Percentiles rank a stretch among this genome's conserved stretches.
These are phyloP conservation scores for Ceratorhiza oryzae-sativae DNA, from an alignment of 1,284 basidiomycete genomes.

Conservation along the genomic window DNA sequence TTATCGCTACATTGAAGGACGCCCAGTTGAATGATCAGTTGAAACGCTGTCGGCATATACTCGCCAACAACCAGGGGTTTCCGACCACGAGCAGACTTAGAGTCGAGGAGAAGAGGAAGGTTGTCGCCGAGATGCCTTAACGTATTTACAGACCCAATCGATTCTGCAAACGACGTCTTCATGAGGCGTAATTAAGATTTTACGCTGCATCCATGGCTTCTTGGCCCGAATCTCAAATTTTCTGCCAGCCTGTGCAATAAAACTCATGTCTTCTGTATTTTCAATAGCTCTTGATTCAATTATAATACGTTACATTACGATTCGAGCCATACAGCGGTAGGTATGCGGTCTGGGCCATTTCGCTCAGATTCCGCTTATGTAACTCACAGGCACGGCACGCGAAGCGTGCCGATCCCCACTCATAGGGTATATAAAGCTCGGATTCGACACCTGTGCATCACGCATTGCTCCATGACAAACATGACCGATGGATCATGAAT, in stretches of 20 bases:
- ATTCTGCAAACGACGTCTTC: background rate
- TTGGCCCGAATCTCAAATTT: background rate
- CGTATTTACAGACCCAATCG: constrained; percentile 8
- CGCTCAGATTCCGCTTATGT: constrained; percentile 27
- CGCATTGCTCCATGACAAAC: background rate
- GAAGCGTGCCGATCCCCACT: too few species aligned
- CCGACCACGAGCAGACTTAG: constrained; percentile 8
- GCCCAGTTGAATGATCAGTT: constrained; percentile 11
- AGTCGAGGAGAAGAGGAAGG: background rate
- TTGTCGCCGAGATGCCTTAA: background rate
- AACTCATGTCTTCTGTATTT: background rate
- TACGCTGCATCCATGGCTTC: background rate
- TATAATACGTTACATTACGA: background rate
- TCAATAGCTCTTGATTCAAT: background rate
- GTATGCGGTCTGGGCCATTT: background rate
- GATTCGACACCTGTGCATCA: constrained; percentile 20
- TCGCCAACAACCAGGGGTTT: background rate
- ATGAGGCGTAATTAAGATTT: background rate
- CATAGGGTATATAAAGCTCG: constrained; percentile 3
- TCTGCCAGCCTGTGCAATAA: background rate
- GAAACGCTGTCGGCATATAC: constrained; percentile 3
- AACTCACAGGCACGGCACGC: constrained; percentile 19
- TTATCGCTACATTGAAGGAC: constrained; percentile 9
- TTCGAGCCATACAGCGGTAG: background rate
- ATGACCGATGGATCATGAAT: too few species aligned